phyloP scores from a whole-genome alignment of 371 early-diverging fungal genomes.

The Saksenaea oblongispora region DNA sequence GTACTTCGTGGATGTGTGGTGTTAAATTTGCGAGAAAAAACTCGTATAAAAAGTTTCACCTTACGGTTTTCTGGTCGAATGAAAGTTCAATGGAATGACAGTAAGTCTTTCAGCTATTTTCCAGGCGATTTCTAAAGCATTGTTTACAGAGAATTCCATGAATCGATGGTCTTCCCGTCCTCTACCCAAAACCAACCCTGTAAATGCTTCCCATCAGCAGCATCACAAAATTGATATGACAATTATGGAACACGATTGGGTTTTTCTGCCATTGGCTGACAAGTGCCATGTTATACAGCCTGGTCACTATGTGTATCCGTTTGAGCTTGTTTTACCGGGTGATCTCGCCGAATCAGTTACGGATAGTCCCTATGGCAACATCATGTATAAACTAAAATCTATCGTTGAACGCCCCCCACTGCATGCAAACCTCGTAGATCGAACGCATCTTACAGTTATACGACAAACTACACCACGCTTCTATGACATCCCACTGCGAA shows the following conservation, averaged over 20 bases:
- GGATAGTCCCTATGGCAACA: slow-evolving; percentile 29
- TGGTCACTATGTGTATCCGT: slow-evolving; percentile 31
- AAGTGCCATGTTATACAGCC: slow-evolving; percentile 16
- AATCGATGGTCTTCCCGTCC: slow-evolving; percentile 5
- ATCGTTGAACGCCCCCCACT: slow-evolving; percentile 37
- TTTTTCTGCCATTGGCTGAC: slow-evolving; percentile 13
- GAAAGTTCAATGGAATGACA: slow-evolving; percentile 15
- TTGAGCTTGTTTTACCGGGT: slow-evolving; percentile 26
- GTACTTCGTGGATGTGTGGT: slow-evolving; percentile 4
- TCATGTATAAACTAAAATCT: slow-evolving; percentile 44
- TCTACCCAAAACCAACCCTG: not conserved
- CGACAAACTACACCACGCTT: slow-evolving; percentile 8
- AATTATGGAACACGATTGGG: slow-evolving; percentile 10
- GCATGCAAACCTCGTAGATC: slow-evolving; percentile 27
- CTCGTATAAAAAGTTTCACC: slow-evolving; percentile 6
- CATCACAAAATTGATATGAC: not conserved
- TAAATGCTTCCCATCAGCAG: not conserved
- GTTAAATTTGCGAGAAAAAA: slow-evolving; percentile 1
- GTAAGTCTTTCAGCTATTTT: slow-evolving; percentile 7
- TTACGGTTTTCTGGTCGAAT: slow-evolving; percentile 13
- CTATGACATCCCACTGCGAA: slow-evolving; percentile 16
- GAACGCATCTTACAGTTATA: slow-evolving; percentile 11
- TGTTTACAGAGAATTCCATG: not conserved
- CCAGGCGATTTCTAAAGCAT: no score
- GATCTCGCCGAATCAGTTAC: slow-evolving; percentile 40